phyloP scores from a whole-genome alignment of 345 rosid species.

The Nasturtium officinale region DNA sequence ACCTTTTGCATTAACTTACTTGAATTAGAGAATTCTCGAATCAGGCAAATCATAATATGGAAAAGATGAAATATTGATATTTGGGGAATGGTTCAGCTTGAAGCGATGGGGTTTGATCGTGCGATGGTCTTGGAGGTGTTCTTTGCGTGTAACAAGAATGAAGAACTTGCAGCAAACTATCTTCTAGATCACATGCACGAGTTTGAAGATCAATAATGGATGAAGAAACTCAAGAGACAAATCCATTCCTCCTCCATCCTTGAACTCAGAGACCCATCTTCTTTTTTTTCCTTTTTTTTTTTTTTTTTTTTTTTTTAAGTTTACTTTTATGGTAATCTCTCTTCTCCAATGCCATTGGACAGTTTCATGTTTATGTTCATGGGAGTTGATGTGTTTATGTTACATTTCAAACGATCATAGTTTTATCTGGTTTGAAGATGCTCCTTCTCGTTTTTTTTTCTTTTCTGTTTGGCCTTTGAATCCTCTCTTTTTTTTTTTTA shows the following conservation, averaged over 20 bases:
- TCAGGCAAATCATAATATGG: neutral
- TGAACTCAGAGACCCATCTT: slow-evolving; percentile 38
- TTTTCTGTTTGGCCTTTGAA: neutral
- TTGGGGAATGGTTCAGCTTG: slow-evolving; percentile 54
- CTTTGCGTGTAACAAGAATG: slow-evolving; percentile 95
- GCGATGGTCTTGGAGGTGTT: slow-evolving; percentile 77
- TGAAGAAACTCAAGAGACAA: slow-evolving; percentile 29
- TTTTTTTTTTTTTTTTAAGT: neutral
- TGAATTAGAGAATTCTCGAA: neutral
- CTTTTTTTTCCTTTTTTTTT: neutral
- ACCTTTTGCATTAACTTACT: neutral
- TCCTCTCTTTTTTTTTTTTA: neutral
- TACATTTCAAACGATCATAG: slow-evolving; percentile 41
- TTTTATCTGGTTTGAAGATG: slow-evolving; percentile 34
- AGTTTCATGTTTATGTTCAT: slow-evolving; percentile 44
- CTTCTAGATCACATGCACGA: slow-evolving; percentile 93
- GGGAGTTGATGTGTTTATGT: slow-evolving; percentile 39
- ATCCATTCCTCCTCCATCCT: slow-evolving; percentile 25
- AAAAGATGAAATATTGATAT: neutral
- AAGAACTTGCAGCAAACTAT: slow-evolving; percentile 91
- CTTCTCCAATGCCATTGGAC: slow-evolving; percentile 39
- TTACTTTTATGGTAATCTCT: slow-evolving; percentile 25
- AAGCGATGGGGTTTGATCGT: slow-evolving; percentile 89
- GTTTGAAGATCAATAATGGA: slow-evolving; percentile 66
- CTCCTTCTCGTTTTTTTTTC: neutral